A percentile compares a stretch with the other conserved stretches of the same genome.
phyloP scores from a whole-genome alignment of 805 yeast species.

The Jamesozyma rosinii region DNA sequence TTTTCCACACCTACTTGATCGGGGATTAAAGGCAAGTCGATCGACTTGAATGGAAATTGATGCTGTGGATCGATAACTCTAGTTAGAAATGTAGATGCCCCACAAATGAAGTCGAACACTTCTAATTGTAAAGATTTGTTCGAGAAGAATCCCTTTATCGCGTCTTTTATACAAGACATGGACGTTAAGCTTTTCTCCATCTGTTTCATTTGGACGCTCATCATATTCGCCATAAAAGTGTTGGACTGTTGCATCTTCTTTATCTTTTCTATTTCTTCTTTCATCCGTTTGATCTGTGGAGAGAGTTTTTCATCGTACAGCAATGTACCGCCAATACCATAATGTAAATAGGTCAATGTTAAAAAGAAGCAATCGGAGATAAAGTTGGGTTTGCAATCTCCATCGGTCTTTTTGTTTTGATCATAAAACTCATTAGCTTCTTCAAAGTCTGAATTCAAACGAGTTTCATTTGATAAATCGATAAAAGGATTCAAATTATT shows the following conservation, averaged over 20 bases:
- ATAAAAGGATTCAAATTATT: slow-evolving; percentile 41
- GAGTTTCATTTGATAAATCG: slow-evolving; percentile 71
- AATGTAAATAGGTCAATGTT: slow-evolving; percentile 70
- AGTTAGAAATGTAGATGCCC: slow-evolving; percentile 62
- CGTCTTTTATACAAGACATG: slow-evolving; percentile 40
- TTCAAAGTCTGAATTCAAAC: slow-evolving; percentile 63
- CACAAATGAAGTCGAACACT: slow-evolving; percentile 67
- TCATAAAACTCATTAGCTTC: slow-evolving; percentile 56
- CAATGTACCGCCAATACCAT: slow-evolving; percentile 77
- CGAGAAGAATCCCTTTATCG: slow-evolving; percentile 54
- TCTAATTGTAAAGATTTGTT: slow-evolving; percentile 51
- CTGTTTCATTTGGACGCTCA: slow-evolving; percentile 40
- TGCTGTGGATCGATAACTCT: slow-evolving; percentile 68
- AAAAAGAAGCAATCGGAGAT: slow-evolving; percentile 86
- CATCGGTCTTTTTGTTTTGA: slow-evolving; percentile 28
- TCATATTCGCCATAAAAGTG: slow-evolving; percentile 4
- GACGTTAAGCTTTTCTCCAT: slow-evolving; percentile 36
- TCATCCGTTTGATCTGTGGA: slow-evolving; percentile 41
- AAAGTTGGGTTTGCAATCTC: slow-evolving; percentile 48
- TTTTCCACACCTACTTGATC: slow-evolving; percentile 54
- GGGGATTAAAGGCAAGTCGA: slow-evolving; percentile 51
- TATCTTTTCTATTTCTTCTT: slow-evolving; percentile 33
- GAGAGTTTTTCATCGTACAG: slow-evolving; percentile 48
- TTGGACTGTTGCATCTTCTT: slow-evolving; percentile 12
- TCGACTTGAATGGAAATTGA: slow-evolving; percentile 42